phyloP scores from a whole-genome alignment of 2,329 filamentous ascomycete species.

The Ophiognomonia clavigignenti-juglandacearum region DNA sequence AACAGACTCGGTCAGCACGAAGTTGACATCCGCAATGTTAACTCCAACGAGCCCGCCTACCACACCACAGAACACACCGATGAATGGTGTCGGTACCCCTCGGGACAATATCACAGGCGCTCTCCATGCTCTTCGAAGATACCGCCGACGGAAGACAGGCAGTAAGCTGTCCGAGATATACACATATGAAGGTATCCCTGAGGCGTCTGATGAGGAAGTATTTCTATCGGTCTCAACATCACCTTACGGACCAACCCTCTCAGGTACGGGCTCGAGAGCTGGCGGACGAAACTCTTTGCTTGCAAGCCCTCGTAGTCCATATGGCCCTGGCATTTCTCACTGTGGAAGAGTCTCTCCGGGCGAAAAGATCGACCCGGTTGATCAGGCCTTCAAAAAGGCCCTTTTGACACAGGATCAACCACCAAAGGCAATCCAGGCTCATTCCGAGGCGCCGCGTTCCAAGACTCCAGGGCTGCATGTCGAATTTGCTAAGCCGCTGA shows the following conservation, averaged over 20 bases:
- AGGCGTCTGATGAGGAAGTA: background rate
- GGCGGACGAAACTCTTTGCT: background rate
- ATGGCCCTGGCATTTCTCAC: background rate
- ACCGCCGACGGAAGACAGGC: conserved; percentile 3
- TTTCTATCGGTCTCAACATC: background rate
- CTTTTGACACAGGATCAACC: background rate
- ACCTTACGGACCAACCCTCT: background rate
- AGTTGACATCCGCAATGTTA: background rate
- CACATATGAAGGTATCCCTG: background rate
- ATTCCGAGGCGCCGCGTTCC: background rate
- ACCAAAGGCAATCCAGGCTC: background rate
- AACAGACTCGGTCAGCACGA: background rate
- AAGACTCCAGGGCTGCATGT: background rate
- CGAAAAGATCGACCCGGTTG: no score
- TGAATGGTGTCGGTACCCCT: background rate
- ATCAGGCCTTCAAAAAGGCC: background rate
- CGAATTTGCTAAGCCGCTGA: background rate
- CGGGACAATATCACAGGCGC: background rate
- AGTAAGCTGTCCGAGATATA: conserved; percentile 1
- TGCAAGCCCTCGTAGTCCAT: background rate
- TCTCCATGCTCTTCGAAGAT: background rate
- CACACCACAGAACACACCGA: background rate
- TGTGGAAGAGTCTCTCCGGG: background rate
- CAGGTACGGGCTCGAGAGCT: background rate
- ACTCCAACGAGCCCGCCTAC: background rate